Evolutionary conservation across 495 filamentous ascomycete genomes (phyloP), one percentile per base, ranked within the genome.

Genomic region (Penicillium malachiteum): DNA sequence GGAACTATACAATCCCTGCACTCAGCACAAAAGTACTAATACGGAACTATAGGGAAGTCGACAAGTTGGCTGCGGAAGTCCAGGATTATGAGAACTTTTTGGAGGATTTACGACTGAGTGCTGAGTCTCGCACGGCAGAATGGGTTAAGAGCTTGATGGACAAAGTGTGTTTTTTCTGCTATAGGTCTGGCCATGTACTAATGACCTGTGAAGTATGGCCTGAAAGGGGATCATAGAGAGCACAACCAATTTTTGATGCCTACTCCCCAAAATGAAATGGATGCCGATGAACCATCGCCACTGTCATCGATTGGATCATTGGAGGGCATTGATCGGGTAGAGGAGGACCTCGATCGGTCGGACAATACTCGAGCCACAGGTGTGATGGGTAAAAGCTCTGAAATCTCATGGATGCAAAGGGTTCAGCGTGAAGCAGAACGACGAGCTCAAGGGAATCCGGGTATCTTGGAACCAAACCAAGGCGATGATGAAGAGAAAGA

Each of bases 311-410:
- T 79, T 12, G 81, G 83, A 11, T 87, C 84, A 3, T 75, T 78
- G 10, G 75, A 77, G 14, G 81, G 77, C 14, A 51, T 81, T n/a
- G 83, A 86, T 56, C 67, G 70, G 14, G 69, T 85, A 11, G 71
- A 81, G 14, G 78, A 85, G 55, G 85, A 87, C 49, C 62, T 75
- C 6, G 82, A 82, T 58, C 71, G 65, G 16, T 74, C 66, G 30
- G 70, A 78, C 44, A 55, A 63, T 35, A 65, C 70, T n/a, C 59
- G 72, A 21, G 70, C 75, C 0, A 84, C 78, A 12, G 84, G 84
- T 0, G 85, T 76, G 55, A 66, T 85, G 52, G 84, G 84, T 17
- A 84, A 83, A 51, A 81, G 76, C 48, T 87, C 83, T 2, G 82
- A 84, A 44, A 69, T 86, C n/a, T 70, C 71, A n/a, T 87, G 85